Percentiles rank a stretch among this genome's conserved stretches.
Conservation (phyloP, 2,329 filamentous ascomycete genomes). For the Venturia aucupariae region DNA sequence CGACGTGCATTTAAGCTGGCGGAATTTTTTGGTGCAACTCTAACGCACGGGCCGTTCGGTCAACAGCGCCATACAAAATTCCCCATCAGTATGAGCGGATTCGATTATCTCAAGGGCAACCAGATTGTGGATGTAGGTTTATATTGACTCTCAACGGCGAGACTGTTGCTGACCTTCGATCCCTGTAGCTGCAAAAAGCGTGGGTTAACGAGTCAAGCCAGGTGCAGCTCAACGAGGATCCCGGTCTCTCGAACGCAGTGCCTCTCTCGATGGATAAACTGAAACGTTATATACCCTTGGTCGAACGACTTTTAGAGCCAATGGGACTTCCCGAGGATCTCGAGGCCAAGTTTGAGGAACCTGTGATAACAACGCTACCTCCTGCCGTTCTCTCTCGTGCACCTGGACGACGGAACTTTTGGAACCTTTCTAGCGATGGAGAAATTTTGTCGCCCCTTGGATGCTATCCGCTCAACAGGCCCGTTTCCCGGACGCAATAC, state of each 20-base stretch:
- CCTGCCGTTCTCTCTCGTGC: not conserved
- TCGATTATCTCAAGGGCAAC: conserved; percentile 3
- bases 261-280: not conserved
- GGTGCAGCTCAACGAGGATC: not conserved
- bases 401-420: conserved; percentile 2
- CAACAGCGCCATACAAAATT: conserved; percentile 5
- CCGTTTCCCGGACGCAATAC: not conserved
- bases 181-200: not conserved
- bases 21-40: conserved; percentile 3
- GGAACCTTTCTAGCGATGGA: conserved; percentile 3
- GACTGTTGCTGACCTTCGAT: not conserved
- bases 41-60: conserved; percentile 1
- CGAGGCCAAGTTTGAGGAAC: not conserved
- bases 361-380: not conserved
- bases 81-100: not conserved
- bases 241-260: not conserved
- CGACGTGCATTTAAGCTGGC: conserved; percentile 8
- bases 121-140: conserved; percentile 4
- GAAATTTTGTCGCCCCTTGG: conserved; percentile 5
- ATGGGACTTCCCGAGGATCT: not conserved
- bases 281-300: not conserved
- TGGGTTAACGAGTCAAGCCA: not conserved
- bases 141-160: not conserved
- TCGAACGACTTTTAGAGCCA: not conserved
- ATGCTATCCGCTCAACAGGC: not conserved